Conservation (phyloP, 2,329 filamentous ascomycete genomes). For the Pseudogymnoascus destructans region DNA sequence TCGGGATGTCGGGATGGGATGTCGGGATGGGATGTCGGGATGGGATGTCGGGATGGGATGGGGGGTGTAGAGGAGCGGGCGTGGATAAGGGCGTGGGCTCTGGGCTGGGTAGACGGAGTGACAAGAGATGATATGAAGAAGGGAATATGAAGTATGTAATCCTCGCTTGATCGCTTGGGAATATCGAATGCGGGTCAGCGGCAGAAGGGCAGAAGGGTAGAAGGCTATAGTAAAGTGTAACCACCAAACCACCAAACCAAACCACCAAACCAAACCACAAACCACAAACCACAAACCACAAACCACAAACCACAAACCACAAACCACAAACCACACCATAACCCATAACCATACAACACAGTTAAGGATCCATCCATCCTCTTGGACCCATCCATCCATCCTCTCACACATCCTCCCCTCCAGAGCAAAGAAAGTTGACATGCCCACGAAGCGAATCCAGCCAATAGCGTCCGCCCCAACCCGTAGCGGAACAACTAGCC, state of each 20-base stretch:
- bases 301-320: not conserved
- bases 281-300: not conserved
- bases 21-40: not conserved
- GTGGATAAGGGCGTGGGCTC: slow-evolving; percentile 16
- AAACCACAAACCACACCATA: not conserved
- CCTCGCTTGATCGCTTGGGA: slow-evolving; percentile 7
- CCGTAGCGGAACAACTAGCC: not conserved
- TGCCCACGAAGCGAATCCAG: not conserved
- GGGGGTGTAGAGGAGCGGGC: not conserved
- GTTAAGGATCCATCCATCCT: not conserved
- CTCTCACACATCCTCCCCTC: no score
- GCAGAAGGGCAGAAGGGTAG: not conserved
- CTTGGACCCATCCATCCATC: no score
- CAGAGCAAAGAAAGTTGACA: not conserved
- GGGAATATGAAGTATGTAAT: slow-evolving; percentile 17
- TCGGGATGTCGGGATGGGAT: not conserved
- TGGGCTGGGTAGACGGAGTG: slow-evolving; percentile 15
- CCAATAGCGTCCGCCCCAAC: not conserved
- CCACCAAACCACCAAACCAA: no score
- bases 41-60: not conserved
- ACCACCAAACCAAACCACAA: not conserved
- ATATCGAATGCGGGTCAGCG: slow-evolving; percentile 4
- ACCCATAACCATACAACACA: not conserved
- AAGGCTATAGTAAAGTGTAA: not conserved
- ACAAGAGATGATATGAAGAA: slow-evolving; percentile 19